phyloP scores from a whole-genome alignment of 2,329 filamentous ascomycete genomes.

The Lecanoromycetidae sp. region DNA sequence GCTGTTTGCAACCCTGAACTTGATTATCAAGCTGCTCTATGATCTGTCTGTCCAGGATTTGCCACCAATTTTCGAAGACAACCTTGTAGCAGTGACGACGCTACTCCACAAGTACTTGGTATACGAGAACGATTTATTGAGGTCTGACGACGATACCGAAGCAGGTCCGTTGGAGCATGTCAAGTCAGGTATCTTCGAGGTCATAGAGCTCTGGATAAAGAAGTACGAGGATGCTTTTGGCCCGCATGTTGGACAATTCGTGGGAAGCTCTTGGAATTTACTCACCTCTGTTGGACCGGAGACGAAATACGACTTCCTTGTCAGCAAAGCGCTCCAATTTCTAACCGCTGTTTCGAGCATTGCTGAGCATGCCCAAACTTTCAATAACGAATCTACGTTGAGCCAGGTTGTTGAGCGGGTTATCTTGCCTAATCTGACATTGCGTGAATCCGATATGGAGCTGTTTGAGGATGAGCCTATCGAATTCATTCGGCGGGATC shows the following conservation, averaged over 20 bases:
- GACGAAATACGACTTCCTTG: conserved; percentile 86
- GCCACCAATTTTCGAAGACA: conserved; percentile 86
- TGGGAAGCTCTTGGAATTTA: conserved; percentile 80
- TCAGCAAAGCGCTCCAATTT: conserved; percentile 91
- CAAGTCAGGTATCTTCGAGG: conserved; percentile 88
- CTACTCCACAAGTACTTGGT: conserved; percentile 86
- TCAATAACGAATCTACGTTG: conserved; percentile 70
- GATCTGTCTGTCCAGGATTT: conserved; percentile 97
- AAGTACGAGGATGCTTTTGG: conserved; percentile 96
- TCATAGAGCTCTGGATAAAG: conserved; percentile 75
- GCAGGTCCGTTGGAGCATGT: conserved; percentile 72
- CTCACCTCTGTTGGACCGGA: conserved; percentile 75
- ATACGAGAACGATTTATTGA: conserved; percentile 72
- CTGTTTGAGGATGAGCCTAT: conserved; percentile 98
- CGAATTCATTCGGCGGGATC: conserved; percentile 87
- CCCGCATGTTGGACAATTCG: conserved; percentile 66
- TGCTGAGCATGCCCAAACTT: conserved; percentile 64
- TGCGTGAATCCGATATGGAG: conserved; percentile 88
- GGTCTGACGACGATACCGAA: conserved; percentile 81
- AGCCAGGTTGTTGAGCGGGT: conserved; percentile 91
- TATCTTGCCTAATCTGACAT: conserved; percentile 78
- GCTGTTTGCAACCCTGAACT: conserved; percentile 73
- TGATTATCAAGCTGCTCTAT: conserved; percentile 84
- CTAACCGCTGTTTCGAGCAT: conserved; percentile 77
- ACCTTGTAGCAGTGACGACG: conserved; percentile 61